A percentile compares a stretch with the other conserved stretches of the same genome.
These are phyloP conservation scores for Eucalyptus tenuipes DNA, from an alignment of 345 rosid genomes.

Conservation along the genomic window DNA sequence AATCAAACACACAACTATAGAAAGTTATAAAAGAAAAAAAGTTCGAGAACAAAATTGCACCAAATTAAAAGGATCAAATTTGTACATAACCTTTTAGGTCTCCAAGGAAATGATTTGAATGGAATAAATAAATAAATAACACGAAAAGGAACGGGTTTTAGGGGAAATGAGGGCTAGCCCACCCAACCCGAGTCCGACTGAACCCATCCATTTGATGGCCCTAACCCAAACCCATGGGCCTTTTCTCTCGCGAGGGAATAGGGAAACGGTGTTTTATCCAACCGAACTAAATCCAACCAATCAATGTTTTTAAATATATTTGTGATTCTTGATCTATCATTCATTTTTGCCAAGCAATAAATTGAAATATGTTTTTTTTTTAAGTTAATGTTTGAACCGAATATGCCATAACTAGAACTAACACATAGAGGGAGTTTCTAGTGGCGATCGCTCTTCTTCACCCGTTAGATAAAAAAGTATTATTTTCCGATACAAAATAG, in stretches of 20 bases:
- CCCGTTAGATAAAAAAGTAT: not conserved
- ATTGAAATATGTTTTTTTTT: not conserved
- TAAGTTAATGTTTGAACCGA: not conserved
- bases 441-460: not conserved
- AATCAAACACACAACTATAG: not conserved
- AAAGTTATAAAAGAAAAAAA: not conserved
- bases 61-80: not conserved
- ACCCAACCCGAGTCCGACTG: accelerated
- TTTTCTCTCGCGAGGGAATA: not conserved
- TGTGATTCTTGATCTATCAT: not conserved
- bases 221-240: no score
- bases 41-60: not conserved
- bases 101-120: not conserved
- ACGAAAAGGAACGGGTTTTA: accelerated
- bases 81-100: not conserved
- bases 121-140: not conserved
- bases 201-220: no score
- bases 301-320: not conserved
- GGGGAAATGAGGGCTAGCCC: not conserved
- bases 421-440: not conserved
- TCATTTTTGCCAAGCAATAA: not conserved
- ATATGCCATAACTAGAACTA: not conserved
- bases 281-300: not conserved
- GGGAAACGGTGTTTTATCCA: no score
- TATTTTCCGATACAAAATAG: not conserved